Evolutionary conservation across 2,329 filamentous ascomycete species (phyloP).

Genomic region (Fusarium nodosum): DNA sequence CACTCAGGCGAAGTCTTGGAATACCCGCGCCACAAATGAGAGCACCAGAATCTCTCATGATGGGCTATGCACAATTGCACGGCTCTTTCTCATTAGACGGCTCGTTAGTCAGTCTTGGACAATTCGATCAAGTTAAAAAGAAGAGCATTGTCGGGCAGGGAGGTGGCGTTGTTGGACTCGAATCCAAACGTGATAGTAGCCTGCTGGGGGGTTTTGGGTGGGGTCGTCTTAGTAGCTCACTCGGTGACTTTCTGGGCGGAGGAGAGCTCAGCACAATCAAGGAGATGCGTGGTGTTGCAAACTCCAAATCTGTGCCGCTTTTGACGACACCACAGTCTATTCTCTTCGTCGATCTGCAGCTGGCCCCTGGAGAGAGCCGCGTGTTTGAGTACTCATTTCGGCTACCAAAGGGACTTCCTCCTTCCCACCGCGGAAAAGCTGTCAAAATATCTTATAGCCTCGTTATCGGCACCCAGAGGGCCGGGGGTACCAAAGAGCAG

Average conservation of each 20-base stretch:
- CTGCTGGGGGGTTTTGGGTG: constrained; percentile 89
- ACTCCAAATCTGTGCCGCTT: constrained; percentile 87
- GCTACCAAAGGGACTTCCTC: constrained; percentile 89
- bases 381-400: constrained; percentile 89
- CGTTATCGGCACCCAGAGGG: constrained; percentile 90
- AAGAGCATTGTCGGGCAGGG: constrained; percentile 92
- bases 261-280: constrained; percentile 93
- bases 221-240: constrained; percentile 87
- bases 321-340: constrained; percentile 97
- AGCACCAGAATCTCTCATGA: constrained; percentile 87
- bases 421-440: constrained; percentile 89
- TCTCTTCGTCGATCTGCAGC: constrained; percentile 90
- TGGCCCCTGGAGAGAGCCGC: constrained; percentile 89
- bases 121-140: constrained; percentile 95
- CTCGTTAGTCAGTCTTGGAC: constrained; percentile 87
- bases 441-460: constrained; percentile 95
- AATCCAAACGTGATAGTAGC: constrained; percentile 81
- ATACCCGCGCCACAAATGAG: constrained; percentile 60
- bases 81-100: constrained; percentile 94
- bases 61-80: constrained; percentile 96
- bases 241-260: constrained; percentile 88
- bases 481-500: constrained; percentile 81
- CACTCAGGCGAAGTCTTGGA: constrained; percentile 63
- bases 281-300: constrained; percentile 91
- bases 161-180: constrained; percentile 86